phyloP scores from a whole-genome alignment of 768 basidiomycete species.

The Heimioporus sp. region DNA sequence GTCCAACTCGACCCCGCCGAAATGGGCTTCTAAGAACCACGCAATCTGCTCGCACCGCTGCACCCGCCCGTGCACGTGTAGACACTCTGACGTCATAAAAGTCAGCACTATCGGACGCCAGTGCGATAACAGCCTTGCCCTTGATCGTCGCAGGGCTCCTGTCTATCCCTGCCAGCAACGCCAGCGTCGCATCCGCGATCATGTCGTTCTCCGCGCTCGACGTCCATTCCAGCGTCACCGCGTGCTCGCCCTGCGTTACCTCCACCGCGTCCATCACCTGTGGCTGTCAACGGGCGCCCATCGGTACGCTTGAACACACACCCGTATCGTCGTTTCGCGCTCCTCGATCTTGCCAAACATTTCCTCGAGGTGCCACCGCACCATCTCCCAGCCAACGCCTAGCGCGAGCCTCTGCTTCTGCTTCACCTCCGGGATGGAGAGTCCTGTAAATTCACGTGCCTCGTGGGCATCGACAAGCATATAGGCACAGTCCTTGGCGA shows the following conservation, averaged over 20 bases:
- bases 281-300: neutral
- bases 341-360: constrained; percentile 86
- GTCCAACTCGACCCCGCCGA: constrained; percentile 74
- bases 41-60: constrained; percentile 59
- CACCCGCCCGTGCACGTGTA: constrained; percentile 61
- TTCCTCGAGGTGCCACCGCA: constrained; percentile 95
- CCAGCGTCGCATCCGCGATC: constrained; percentile 93
- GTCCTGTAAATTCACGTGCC: constrained; percentile 82
- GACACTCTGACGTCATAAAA: constrained; percentile 57
- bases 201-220: constrained; percentile 93
- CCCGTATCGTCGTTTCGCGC: constrained; percentile 64
- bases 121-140: constrained; percentile 44
- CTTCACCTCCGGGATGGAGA: constrained; percentile 78
- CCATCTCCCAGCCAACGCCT: constrained; percentile 84
- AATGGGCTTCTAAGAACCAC: constrained; percentile 91
- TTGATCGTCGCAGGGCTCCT: constrained; percentile 94
- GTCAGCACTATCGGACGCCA: too few species aligned
- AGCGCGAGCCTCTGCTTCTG: constrained; percentile 83
- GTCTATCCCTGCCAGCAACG: constrained; percentile 85
- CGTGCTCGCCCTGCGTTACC: constrained; percentile 72
- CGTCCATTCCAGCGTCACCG: constrained; percentile 88
- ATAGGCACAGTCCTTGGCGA: constrained; percentile 92
- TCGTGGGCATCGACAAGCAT: constrained; percentile 90
- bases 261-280: constrained; percentile 90
- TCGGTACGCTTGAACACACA: constrained; percentile 33